Conservation (phyloP, 2,329 filamentous ascomycete species). For the Fusarium tuaranense region DNA sequence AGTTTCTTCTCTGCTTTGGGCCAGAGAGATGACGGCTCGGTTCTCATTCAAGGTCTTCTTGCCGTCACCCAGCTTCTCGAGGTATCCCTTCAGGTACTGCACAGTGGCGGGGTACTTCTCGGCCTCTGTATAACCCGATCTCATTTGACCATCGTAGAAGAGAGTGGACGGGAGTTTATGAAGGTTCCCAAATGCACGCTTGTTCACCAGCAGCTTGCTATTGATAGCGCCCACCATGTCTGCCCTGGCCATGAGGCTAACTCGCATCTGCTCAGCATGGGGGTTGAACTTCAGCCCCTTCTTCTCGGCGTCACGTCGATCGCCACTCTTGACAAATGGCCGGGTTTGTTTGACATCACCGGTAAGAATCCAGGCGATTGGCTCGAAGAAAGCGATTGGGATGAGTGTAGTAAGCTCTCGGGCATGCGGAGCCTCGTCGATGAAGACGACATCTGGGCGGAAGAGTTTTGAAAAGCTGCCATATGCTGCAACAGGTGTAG, state of each 20-base stretch:
- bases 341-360: conserved; percentile 59
- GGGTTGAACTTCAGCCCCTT: conserved; percentile 47
- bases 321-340: conserved; percentile 53
- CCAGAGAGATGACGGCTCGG: conserved; percentile 50
- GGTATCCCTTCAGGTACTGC: conserved; percentile 44
- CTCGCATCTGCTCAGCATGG: conserved; percentile 46
- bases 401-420: conserved; percentile 60
- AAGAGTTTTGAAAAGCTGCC: conserved; percentile 64
- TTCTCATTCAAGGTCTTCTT: conserved; percentile 46
- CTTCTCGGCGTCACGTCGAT: conserved; percentile 21
- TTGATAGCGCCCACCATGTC: conserved; percentile 47
- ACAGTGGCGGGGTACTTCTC: conserved; percentile 45
- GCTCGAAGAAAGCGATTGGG: conserved; percentile 56
- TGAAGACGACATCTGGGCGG: conserved; percentile 85
- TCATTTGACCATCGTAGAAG: conserved; percentile 56
- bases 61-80: conserved; percentile 42
- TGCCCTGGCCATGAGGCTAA: conserved; percentile 56
- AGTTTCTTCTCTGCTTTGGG: conserved; percentile 42
- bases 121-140: conserved; percentile 42
- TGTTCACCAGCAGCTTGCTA: conserved; percentile 51
- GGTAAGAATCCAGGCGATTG: conserved; percentile 58
- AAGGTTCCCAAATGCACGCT: conserved; percentile 52
- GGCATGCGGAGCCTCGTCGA: conserved; percentile 74
- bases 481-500: conserved; percentile 58
- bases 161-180: conserved; percentile 56